phyloP scores from a whole-genome alignment of 306 rosid genomes.

The Malus sieversii region DNA sequence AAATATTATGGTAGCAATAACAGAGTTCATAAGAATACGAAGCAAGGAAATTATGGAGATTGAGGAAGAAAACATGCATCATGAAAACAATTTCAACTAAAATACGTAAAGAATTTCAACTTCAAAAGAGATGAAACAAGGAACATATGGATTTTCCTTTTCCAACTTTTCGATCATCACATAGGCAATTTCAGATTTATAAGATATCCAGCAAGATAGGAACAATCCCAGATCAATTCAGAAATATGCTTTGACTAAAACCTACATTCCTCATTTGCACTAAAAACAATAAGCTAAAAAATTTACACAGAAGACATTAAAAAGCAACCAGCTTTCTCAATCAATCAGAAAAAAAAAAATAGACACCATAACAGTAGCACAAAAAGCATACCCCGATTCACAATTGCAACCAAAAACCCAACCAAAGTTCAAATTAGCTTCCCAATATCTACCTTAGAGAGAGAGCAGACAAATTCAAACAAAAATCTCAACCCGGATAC shows the following conservation, averaged over 20 bases:
- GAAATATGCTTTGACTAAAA: conserved; percentile 1
- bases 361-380: neutral
- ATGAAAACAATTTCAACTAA: neutral
- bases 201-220: conserved; percentile 8
- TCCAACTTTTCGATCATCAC: conserved; percentile 1
- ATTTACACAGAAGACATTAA: neutral
- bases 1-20: neutral
- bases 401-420: conserved; percentile 8
- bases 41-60: neutral
- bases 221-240: conserved; percentile 17
- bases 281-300: neutral
- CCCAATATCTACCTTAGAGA: conserved; percentile 19
- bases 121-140: conserved; percentile 4
- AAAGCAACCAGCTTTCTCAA: conserved; percentile 8
- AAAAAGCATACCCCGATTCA: conserved; percentile 14
- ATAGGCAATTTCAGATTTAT: neutral
- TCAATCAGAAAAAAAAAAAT: neutral
- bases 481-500: conserved; percentile 18
- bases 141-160: neutral
- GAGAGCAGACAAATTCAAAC: neutral
- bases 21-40: neutral
- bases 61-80: neutral
- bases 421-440: neutral
- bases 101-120: neutral
- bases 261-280: conserved; percentile 12